Evolutionary conservation across 129 eudicot genomes (phyloP).

Genomic region (Centella asiatica): DNA sequence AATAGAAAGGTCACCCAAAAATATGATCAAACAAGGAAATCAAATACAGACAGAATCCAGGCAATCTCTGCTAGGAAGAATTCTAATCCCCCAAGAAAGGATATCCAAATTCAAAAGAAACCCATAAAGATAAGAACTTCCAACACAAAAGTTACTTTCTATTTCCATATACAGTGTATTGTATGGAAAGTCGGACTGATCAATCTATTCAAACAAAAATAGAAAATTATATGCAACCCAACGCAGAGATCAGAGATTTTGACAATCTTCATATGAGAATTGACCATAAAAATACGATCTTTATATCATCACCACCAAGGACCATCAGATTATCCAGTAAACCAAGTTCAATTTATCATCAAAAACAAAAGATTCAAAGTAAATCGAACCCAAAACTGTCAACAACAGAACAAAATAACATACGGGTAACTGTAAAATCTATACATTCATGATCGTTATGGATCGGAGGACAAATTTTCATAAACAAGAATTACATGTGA

Average conservation of each 20-base stretch:
- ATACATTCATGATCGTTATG: conserved; percentile 49
- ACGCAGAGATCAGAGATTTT: conserved; percentile 14
- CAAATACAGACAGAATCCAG: conserved; percentile 10
- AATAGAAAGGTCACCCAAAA: background rate
- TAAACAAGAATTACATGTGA: conserved; percentile 39
- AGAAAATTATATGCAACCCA: conserved; percentile 22
- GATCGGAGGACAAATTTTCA: conserved; percentile 32
- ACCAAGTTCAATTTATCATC: conserved; percentile 24
- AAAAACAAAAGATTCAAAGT: conserved; percentile 10
- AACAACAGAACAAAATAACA: conserved; percentile 6
- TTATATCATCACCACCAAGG: conserved; percentile 3
- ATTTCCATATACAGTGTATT: conserved; percentile 8
- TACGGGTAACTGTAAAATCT: conserved; percentile 24
- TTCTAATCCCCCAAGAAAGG: conserved; percentile 33
- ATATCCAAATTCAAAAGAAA: conserved; percentile 33
- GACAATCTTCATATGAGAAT: conserved; percentile 1
- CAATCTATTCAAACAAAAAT: conserved; percentile 12
- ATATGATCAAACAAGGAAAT: conserved; percentile 9
- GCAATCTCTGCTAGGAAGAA: conserved; percentile 32
- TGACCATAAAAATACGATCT: conserved; percentile 29
- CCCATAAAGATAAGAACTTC: conserved; percentile 17
- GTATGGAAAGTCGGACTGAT: conserved; percentile 11
- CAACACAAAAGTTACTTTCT: conserved; percentile 13
- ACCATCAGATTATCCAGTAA: conserved; percentile 24
- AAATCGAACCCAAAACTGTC: background rate